Evolutionary conservation across 139 green algal species (phyloP), one percentile per base, ranked within the genome.

Genomic region (Ulvella scutata): DNA sequence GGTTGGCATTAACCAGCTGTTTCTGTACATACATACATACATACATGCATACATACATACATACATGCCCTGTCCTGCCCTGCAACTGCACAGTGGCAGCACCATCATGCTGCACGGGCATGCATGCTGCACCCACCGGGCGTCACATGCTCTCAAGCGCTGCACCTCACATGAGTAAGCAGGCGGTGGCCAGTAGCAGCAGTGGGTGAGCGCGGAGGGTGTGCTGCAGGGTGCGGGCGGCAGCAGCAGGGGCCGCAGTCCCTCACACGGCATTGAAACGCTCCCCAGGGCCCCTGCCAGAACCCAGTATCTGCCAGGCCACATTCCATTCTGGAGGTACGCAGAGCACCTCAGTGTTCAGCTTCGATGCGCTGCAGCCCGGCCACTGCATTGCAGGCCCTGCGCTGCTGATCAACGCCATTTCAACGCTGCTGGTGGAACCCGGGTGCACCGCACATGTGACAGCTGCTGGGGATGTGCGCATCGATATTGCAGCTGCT

Each of bases 391-490:
- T 95, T 28, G 17, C 21, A 3, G 94, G 94, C 3, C 94, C 94
- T 1, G 91, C 90, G n/a, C 85, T 98, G 20, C 79, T 98, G 2
- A 93, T 98, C 36, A 92, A 98, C 77, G 77, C 88, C 61, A 97
- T 92, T 73, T 87, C 75, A 75, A 98, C 94, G 3, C 84, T 97
- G 36, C 80, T 98, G 38, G 88, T 98, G 33, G 94, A 98, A 83
- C 94, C 94, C 0, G 77, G 75, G 10, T 97, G 89, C 79, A 79
- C 39, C 2, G 94, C 93, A 0, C n/a, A 75, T 34, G 81, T 98
- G 40, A 96, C 93, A 7, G 76, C 77, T 4, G 86, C 80, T 2
- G 77, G 81, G 6, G 88, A 97, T 72, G 81, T 98, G 17, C 81
- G 85, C 73, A 91, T 98, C 29, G 83, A 91, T 9, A 76, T 92